Conservation (phyloP, 306 rosid species). For the Cucurbita argyrosperma region DNA sequence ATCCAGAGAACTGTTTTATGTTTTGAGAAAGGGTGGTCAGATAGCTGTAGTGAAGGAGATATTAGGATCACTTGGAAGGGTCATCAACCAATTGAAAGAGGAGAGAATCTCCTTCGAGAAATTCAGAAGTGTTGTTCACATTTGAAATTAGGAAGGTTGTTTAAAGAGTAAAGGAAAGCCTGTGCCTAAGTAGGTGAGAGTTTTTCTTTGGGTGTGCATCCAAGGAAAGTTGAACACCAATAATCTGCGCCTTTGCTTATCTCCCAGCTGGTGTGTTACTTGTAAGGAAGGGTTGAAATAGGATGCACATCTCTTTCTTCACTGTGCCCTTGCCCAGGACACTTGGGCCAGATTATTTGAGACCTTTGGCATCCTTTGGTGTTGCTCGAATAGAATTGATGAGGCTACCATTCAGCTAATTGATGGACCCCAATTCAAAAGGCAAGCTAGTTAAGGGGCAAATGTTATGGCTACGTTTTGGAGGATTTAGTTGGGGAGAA, state of each 20-base stretch:
- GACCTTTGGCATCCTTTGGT: neutral
- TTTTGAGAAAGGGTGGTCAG: no score
- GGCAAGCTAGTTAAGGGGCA: neutral
- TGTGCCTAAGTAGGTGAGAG: neutral
- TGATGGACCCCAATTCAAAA: neutral
- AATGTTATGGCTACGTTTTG: neutral
- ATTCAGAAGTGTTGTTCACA: no score
- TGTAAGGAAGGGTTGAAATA: neutral
- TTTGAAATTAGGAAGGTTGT: no score
- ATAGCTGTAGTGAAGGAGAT: no score
- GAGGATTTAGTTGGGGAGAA: neutral
- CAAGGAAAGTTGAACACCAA: neutral
- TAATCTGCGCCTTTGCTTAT: neutral
- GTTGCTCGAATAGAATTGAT: neutral
- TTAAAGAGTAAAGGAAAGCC: neutral
- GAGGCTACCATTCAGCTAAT: neutral
- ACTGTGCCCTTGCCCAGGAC: neutral
- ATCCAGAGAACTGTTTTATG: no score
- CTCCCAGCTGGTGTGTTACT: neutral
- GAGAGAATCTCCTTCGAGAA: no score
- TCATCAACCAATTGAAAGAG: no score
- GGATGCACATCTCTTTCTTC: neutral
- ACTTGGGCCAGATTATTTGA: neutral
- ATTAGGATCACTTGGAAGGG: no score
- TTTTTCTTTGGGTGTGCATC: neutral